Evolutionary conservation across 768 basidiomycete species (phyloP), one percentile per base, ranked within the genome.

Genomic region (Coprinopsis marcescibilis): DNA sequence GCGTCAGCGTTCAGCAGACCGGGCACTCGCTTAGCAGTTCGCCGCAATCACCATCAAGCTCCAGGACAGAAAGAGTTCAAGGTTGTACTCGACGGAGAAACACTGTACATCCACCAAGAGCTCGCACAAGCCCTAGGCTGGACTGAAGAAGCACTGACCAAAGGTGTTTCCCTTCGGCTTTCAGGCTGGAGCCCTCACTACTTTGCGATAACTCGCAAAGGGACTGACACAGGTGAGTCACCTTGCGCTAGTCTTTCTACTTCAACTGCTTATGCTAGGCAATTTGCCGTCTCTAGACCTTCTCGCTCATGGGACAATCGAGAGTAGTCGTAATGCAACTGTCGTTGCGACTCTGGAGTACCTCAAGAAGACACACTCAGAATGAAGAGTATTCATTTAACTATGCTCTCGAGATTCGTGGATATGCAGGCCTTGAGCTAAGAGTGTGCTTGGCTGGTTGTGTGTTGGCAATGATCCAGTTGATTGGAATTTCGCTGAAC

Each of bases 121-220:
- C 21, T 48, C 8, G 53, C 53, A 17, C 46, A 54, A 34, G 53
- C 53, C 8, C 44, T 54, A n/a, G 50, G 53, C 14, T 54, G 49
- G 53, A 45, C 35, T 19, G 26, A 40, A 33, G 32, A 34, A 6
- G 27, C 34, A 2, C 29, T 50, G 17, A 36, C 46, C 6, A 50
- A 54, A 7, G 53, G 53, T 2, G 43, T 54, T 1, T 34, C 53
- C 12, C 39, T 54, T 2, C 44, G 53, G 10, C 43, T 54, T 13
- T 47, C 45, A 12, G 50, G 53, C 14, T 54, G 53, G 53, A 40
- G 46, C 3, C 53, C 50, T 4, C 45, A 51, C 46, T 54, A 54
- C 23, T 54, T 54, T 43, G 53, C 53, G 1, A 54, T 54, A 25
- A 54, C 50, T 27, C 53, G 43, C 41, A 51, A 54, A 43, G 53